Evolutionary conservation across 2,329 filamentous ascomycete species (phyloP).

Genomic region (Monosporascus sp.): DNA sequence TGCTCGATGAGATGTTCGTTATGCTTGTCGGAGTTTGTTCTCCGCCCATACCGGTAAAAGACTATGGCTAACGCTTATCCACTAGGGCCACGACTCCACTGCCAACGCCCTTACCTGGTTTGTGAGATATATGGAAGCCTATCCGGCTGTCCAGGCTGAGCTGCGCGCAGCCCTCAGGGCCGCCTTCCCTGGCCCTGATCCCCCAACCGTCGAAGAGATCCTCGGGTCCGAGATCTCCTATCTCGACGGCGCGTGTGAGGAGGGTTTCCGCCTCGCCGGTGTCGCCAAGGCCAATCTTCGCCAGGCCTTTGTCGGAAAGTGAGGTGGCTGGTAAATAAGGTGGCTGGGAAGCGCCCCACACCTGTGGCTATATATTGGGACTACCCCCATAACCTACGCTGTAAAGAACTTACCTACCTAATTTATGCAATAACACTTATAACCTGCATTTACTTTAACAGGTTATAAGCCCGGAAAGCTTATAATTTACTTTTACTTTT

Average conservation of each 20-base stretch:
- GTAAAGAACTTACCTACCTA: too few species aligned
- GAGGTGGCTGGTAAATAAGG: too few species aligned
- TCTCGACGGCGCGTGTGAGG: constrained; percentile 8
- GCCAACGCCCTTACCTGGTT: constrained; percentile 12
- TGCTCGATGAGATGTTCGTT: constrained; percentile 10
- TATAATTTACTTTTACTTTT: too few species aligned
- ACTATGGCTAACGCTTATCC: not conserved
- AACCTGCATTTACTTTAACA: too few species aligned
- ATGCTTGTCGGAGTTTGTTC: constrained; percentile 9
- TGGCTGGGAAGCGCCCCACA: too few species aligned
- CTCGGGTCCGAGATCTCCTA: constrained; percentile 10
- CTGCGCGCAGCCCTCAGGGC: constrained; percentile 4
- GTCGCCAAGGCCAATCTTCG: constrained; percentile 8
- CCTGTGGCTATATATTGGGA: too few species aligned
- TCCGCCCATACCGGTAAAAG: too few species aligned
- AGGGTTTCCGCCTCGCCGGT: constrained; percentile 5
- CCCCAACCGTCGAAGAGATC: constrained; percentile 5
- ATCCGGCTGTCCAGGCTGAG: constrained; percentile 3
- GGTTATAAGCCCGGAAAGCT: too few species aligned
- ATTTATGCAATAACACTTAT: too few species aligned
- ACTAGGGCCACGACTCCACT: constrained; percentile 11
- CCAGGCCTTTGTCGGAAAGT: too few species aligned
- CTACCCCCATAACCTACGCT: too few species aligned
- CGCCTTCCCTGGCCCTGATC: constrained; percentile 3
- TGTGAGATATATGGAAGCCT: constrained; percentile 10